Percentiles rank a stretch among this genome's conserved stretches.
phyloP scores from a whole-genome alignment of 768 basidiomycete species.

The Mycena pura region DNA sequence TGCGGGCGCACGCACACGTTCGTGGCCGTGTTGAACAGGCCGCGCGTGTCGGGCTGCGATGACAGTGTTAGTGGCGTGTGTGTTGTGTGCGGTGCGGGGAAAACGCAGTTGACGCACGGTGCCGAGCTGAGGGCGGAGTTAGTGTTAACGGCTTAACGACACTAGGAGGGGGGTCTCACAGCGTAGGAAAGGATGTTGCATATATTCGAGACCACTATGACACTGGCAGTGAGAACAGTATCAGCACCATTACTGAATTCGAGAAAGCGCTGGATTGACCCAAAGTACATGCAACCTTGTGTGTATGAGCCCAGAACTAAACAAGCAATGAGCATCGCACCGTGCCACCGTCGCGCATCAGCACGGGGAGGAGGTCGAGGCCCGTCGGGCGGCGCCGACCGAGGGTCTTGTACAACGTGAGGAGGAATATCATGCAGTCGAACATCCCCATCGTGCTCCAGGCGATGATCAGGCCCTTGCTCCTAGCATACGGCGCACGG shows the following conservation, averaged over 20 bases:
- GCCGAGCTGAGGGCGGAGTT: not conserved
- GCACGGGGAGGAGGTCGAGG: not conserved
- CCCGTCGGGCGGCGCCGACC: not conserved
- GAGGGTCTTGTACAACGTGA: slow-evolving; percentile 18
- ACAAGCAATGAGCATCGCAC: not conserved
- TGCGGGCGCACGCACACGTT: slow-evolving; percentile 12
- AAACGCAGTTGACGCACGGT: slow-evolving; percentile 7
- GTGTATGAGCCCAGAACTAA: not conserved
- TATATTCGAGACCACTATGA: slow-evolving; percentile 10
- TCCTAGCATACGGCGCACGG: too few species aligned
- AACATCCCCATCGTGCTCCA: slow-evolving; percentile 19
- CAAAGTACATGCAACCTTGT: slow-evolving; percentile 24
- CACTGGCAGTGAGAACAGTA: not conserved
- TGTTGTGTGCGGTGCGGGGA: not conserved
- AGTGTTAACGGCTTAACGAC: not conserved
- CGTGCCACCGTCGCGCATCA: slow-evolving; percentile 22
- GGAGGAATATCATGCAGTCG: slow-evolving; percentile 18
- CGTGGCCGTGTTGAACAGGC: slow-evolving; percentile 10
- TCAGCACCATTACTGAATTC: not conserved
- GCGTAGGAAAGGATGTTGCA: slow-evolving; percentile 20
- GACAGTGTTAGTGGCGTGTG: not conserved
- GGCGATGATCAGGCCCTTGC: not conserved
- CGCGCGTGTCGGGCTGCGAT: slow-evolving; percentile 16
- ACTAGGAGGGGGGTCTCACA: not conserved
- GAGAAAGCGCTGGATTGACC: not conserved